Conservation (phyloP, 2,329 filamentous ascomycete genomes). For the Incumbomyces lentus region DNA sequence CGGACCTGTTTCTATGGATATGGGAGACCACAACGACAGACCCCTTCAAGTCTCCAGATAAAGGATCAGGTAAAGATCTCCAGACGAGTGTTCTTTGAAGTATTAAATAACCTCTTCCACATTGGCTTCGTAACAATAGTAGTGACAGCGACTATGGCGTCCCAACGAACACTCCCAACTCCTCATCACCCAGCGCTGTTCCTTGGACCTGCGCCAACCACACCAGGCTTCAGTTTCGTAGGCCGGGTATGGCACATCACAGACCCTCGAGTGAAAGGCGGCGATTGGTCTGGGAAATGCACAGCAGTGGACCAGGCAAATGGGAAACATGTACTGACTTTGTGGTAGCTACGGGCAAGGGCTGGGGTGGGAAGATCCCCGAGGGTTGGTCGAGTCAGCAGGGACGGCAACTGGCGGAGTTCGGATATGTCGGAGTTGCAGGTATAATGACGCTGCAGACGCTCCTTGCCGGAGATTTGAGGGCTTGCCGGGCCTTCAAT, state of each 20-base stretch:
- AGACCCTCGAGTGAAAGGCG: conserved; percentile 25
- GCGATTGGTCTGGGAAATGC: conserved; percentile 38
- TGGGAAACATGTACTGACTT: conserved; percentile 37
- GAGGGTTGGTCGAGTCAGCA: conserved; percentile 24
- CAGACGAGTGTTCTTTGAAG: no score
- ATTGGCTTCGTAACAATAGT: no score
- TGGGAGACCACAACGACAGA: no score
- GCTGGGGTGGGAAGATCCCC: conserved; percentile 30
- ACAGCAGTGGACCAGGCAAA: conserved; percentile 19
- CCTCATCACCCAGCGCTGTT: no score
- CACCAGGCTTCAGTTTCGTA: conserved; percentile 38
- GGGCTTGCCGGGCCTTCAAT: conserved; percentile 26
- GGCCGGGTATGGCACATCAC: conserved; percentile 31
- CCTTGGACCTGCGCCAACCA: neutral
- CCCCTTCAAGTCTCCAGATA: no score
- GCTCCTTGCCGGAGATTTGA: conserved; percentile 20
- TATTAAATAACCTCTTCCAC: no score
- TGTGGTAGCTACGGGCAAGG: conserved; percentile 24
- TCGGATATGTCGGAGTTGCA: conserved; percentile 34
- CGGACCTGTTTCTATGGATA: no score
- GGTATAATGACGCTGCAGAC: conserved; percentile 38
- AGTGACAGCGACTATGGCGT: no score
- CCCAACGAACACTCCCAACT: no score
- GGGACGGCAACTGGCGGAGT: conserved; percentile 25
- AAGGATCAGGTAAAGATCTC: no score